Percentiles rank a stretch among this genome's conserved stretches.
Conservation (phyloP, 805 yeast species). For the Wickerhamiella cacticola region DNA sequence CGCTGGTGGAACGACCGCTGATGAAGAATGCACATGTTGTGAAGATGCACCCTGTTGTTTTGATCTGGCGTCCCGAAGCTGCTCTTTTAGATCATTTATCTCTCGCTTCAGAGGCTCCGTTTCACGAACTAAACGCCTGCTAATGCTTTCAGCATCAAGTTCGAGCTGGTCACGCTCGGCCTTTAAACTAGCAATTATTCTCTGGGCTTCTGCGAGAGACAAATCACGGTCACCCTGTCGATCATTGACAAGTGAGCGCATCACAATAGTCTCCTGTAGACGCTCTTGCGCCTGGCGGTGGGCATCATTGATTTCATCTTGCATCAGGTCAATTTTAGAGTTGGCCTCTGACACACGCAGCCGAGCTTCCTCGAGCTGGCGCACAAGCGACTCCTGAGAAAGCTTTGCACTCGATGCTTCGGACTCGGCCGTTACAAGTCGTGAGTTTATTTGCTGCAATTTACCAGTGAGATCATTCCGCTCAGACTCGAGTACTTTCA, state of each 20-base stretch:
- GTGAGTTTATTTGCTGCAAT: conserved; percentile 14
- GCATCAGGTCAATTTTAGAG: conserved; percentile 49
- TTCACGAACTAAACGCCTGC: conserved; percentile 52
- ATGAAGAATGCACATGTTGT: too few relatives aligned
- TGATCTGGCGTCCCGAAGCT: conserved; percentile 12
- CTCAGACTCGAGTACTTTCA: conserved; percentile 13
- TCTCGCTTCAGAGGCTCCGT: conserved; percentile 47
- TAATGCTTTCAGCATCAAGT: conserved; percentile 36
- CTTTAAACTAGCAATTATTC: conserved; percentile 37
- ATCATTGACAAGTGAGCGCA: conserved; percentile 57
- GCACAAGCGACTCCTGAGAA: conserved; percentile 19
- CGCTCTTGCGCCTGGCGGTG: conserved; percentile 66
- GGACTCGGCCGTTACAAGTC: conserved; percentile 13
- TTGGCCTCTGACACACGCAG: conserved; percentile 57
- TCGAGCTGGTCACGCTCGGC: conserved; percentile 58
- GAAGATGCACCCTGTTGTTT: not conserved
- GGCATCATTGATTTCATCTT: conserved; percentile 72
- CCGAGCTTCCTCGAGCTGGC: conserved; percentile 29
- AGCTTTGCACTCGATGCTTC: conserved; percentile 11
- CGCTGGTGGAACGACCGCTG: too few relatives aligned
- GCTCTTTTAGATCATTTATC: conserved; percentile 18
- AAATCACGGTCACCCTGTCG: conserved; percentile 46
- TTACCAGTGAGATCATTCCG: conserved; percentile 19
- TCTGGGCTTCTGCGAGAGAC: conserved; percentile 44
- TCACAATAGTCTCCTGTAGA: conserved; percentile 60